Evolutionary conservation across 352 stramenopile genomes (phyloP).

Genomic region (Pythium folliculosum): DNA sequence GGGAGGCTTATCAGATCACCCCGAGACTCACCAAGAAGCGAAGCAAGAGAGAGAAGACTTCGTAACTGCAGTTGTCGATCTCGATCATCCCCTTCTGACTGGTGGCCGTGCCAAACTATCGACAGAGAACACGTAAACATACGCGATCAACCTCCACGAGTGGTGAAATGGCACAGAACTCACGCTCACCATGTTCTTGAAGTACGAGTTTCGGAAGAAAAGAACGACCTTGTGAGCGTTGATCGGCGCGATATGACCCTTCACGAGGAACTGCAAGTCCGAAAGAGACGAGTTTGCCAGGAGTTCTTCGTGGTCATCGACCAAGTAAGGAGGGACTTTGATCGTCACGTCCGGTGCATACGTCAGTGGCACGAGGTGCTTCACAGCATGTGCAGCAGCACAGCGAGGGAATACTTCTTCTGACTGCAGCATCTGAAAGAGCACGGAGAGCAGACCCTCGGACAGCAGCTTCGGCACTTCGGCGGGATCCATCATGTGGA

Average conservation of each 20-base stretch:
- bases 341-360: constrained; percentile 82
- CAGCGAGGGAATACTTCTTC: constrained; percentile 73
- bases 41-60: constrained; percentile 84
- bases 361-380: constrained; percentile 72
- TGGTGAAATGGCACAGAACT: constrained; percentile 33
- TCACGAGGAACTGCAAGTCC: constrained; percentile 87
- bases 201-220: constrained; percentile 90
- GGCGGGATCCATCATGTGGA: constrained; percentile 87
- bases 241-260: constrained; percentile 83
- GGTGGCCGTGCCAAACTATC: constrained; percentile 76
- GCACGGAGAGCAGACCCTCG: constrained; percentile 74
- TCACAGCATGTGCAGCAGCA: constrained; percentile 83
- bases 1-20: background rate
- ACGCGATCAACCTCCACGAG: background rate
- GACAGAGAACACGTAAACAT: constrained; percentile 1
- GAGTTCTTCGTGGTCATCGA: constrained; percentile 88
- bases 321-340: constrained; percentile 73
- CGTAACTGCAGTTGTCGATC: constrained; percentile 88
- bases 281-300: constrained; percentile 83
- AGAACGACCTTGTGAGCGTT: constrained; percentile 89
- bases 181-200: constrained; percentile 91
- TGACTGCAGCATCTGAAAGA: constrained; percentile 83
- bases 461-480: constrained; percentile 75
- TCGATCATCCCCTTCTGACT: constrained; percentile 87
- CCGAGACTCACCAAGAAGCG: constrained; percentile 70